These are phyloP conservation scores for Hypomontagnella submonticulosa DNA, from an alignment of 495 filamentous ascomycete genomes.

Conservation along the genomic window DNA sequence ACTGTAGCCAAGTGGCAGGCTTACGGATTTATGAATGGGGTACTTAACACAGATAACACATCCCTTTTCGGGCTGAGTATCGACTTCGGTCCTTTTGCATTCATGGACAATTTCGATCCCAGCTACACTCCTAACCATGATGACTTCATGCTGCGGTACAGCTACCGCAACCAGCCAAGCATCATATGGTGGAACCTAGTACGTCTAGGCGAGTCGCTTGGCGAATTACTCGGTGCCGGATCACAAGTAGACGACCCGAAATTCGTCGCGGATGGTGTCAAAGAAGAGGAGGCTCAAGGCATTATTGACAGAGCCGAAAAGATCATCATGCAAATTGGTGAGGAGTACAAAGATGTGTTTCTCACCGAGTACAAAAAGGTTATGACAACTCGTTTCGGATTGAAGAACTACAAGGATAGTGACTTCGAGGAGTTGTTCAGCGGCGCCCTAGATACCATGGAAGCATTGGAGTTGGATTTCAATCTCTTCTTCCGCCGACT, in stretches of 20 bases:
- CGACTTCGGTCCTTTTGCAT: constrained; percentile 96
- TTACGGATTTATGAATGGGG: constrained; percentile 98
- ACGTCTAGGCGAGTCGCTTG: constrained; percentile 87
- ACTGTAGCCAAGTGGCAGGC: constrained; percentile 96
- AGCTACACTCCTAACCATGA: constrained; percentile 97
- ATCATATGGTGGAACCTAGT: constrained; percentile 99
- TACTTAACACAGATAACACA: constrained; percentile 94
- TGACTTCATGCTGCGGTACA: constrained; percentile 85
- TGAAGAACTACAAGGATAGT: constrained; percentile 68
- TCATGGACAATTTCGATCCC: constrained; percentile 95
- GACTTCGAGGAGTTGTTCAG: constrained; percentile 85
- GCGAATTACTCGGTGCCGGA: constrained; percentile 85
- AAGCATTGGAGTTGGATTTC: constrained; percentile 85
- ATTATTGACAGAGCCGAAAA: constrained; percentile 82
- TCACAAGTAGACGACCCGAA: constrained; percentile 70
- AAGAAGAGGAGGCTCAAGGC: constrained; percentile 70
- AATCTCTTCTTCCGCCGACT: constrained; percentile 89
- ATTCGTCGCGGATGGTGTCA: constrained; percentile 78
- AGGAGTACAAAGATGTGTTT: constrained; percentile 89
- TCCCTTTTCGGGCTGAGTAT: constrained; percentile 88
- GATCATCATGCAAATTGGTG: constrained; percentile 78
- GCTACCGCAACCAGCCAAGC: constrained; percentile 91
- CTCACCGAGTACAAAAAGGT: constrained; percentile 84
- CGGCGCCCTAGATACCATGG: constrained; percentile 82
- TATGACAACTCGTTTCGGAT: constrained; percentile 81